These are phyloP conservation scores for Taphrina betulina DNA, from an alignment of 1,139 yeast species.

Conservation along the genomic window DNA sequence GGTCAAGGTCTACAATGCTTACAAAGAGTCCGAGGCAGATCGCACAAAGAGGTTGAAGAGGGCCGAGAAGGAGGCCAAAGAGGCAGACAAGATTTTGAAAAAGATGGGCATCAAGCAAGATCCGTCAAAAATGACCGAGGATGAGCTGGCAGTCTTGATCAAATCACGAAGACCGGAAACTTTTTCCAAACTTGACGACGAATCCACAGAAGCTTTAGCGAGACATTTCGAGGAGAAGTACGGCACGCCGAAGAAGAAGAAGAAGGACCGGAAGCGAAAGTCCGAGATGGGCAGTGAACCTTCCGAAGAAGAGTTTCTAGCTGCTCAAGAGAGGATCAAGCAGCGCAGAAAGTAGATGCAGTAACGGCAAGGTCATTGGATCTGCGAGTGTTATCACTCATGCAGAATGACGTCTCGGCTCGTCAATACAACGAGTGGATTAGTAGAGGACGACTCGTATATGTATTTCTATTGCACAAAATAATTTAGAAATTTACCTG, in stretches of 20 bases:
- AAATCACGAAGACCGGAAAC: constrained; percentile 23
- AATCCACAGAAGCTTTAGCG: constrained; percentile 22
- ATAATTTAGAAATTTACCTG: too few relatives aligned
- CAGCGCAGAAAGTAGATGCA: constrained; percentile 19
- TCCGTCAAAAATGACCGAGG: constrained; percentile 46
- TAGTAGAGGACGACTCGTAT: too few relatives aligned
- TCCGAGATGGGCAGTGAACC: constrained; percentile 34
- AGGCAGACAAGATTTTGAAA: constrained; percentile 62
- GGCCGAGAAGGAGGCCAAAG: constrained; percentile 61
- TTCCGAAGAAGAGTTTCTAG: constrained; percentile 33
- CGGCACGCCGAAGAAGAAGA: constrained; percentile 27
- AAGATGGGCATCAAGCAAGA: constrained; percentile 49
- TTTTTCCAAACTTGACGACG: constrained; percentile 22
- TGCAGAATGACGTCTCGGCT: too few relatives aligned
- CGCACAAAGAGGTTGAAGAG: constrained; percentile 51
- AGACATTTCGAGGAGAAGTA: constrained; percentile 29
- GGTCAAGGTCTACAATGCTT: constrained; percentile 49
- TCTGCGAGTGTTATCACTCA: too few relatives aligned
- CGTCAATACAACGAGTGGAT: too few relatives aligned
- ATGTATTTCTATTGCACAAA: too few relatives aligned
- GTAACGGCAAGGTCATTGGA: too few relatives aligned
- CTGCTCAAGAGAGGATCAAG: constrained; percentile 33
- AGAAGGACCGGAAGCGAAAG: constrained; percentile 24
- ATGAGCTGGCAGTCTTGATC: constrained; percentile 42
- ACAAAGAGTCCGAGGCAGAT: constrained; percentile 48